Base-by-base conservation (phyloP, 768 basidiomycete species). In the Pisolithus microcarpus region DNA sequence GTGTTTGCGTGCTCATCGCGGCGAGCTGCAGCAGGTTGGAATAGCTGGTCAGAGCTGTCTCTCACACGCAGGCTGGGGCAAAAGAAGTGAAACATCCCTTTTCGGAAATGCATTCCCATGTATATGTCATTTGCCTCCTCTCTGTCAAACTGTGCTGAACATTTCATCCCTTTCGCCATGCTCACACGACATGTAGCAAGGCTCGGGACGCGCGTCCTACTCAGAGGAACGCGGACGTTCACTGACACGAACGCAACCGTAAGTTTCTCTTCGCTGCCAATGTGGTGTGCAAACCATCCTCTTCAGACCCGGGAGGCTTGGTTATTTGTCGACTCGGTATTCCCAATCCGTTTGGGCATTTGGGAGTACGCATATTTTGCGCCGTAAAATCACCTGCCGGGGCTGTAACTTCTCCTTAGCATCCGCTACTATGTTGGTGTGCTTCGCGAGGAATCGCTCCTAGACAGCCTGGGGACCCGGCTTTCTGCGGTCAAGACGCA, bases 281-380 rank as follows among this genome's bases (percentile, higher is more conserved):
- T 52, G 50, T 58, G 46, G 6, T 30, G 13, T 43, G 42, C 36
- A 58, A 24, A 54, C 44, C 24, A 30, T 15, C 26, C 19, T 51
- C 21, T 48, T 18, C 46, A 59, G 56, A 55, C 61, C n/a, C 61
- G 67, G 40, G 73, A 82, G 49, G 81, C 70, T 2, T 85, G 81
- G 76, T 65, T 91, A 24, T 91, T 82, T 61, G 70, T 90, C 42
- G 85, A 88, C 59, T 85, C 85, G 1, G 77, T 91, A 31, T 90
- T 90, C 64, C 90, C 89, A 1, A 74, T 88, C 30, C 77, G 79
- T 52, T 65, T 88, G 24, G 85, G 77, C 7, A 63, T 72, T 51
- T 85, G 84, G 81, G 89, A 91, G 85, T 89, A 61, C 56, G 84
- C 73, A 48, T 51, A 5, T 36, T 34, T 37, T 45, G 43, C 26